Conservation (phyloP, 208 protist genomes). For the Leishmania arabica region DNA sequence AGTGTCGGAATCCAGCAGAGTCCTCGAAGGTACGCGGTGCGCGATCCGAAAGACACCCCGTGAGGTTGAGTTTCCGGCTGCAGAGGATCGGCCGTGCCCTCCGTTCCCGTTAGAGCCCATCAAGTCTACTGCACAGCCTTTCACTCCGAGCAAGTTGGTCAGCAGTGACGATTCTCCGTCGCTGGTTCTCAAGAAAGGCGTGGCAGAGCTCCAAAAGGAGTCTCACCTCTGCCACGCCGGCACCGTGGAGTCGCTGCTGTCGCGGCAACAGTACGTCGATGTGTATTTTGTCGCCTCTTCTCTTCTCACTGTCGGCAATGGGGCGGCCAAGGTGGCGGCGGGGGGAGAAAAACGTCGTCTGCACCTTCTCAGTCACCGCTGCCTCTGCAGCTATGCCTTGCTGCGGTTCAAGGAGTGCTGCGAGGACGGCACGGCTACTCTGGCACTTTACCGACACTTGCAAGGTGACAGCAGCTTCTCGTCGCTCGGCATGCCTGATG, state of each 20-base stretch:
- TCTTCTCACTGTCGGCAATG: neutral
- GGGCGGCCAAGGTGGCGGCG: neutral
- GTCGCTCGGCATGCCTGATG: neutral
- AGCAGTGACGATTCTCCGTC: neutral
- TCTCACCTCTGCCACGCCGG: neutral
- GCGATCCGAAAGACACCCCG: neutral
- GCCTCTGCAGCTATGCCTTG: constrained; percentile 58
- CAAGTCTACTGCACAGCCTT: neutral
- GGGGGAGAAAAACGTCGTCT: neutral
- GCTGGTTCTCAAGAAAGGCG: neutral
- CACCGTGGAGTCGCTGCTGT: constrained; percentile 5
- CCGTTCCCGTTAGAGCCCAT: neutral
- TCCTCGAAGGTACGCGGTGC: neutral
- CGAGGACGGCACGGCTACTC: constrained; percentile 49
- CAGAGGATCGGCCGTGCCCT: neutral
- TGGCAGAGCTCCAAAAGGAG: neutral
- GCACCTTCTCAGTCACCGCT: constrained; percentile 42
- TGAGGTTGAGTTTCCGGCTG: neutral
- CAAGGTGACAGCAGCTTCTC: neutral
- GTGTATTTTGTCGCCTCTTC: constrained; percentile 31
- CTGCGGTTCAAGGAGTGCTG: constrained; percentile 80
- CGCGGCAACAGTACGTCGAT: constrained; percentile 31
- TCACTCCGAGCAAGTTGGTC: neutral
- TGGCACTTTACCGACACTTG: constrained; percentile 13
- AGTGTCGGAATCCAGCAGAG: neutral